Percentiles rank a stretch among this genome's conserved stretches.
phyloP scores from a whole-genome alignment of 2,329 filamentous ascomycete species.

The Ambrosiella xylebori region DNA sequence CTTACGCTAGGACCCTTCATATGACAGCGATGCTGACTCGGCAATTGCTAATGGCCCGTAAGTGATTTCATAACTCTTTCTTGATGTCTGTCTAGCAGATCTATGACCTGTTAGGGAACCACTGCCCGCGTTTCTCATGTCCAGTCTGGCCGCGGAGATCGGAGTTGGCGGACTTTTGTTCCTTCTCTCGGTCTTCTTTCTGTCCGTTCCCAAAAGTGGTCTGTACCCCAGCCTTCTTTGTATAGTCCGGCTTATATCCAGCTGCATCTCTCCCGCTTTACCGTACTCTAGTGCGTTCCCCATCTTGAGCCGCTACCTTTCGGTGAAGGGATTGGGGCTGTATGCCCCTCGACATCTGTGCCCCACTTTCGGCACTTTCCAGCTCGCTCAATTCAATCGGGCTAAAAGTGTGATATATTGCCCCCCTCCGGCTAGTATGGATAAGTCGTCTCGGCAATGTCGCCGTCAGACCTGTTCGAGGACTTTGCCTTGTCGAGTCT shows the following conservation, averaged over 20 bases:
- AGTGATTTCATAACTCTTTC: background rate
- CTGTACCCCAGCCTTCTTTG: background rate
- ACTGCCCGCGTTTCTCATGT: background rate
- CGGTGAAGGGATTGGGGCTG: background rate
- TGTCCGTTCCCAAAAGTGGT: too few relatives aligned
- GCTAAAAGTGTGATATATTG: background rate
- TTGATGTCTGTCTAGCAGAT: background rate
- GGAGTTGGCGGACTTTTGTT: background rate
- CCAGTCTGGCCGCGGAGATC: background rate
- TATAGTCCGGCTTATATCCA: background rate
- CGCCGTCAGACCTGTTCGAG: too few relatives aligned
- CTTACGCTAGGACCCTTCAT: conserved; percentile 4
- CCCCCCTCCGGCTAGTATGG: too few relatives aligned
- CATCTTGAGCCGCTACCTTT: background rate
- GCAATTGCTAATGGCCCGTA: conserved; percentile 8
- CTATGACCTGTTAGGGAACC: background rate
- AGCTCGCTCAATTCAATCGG: background rate
- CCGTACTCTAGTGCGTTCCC: background rate
- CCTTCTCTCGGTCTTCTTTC: background rate
- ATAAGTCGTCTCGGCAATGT: too few relatives aligned
- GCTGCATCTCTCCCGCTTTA: background rate
- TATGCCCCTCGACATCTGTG: background rate
- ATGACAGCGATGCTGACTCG: conserved; percentile 8
- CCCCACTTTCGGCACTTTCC: background rate
- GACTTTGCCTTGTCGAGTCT: too few relatives aligned